Evolutionary conservation across 345 rosid genomes (phyloP), one percentile per base, ranked within the genome.

Genomic region (Salix purpurea): DNA sequence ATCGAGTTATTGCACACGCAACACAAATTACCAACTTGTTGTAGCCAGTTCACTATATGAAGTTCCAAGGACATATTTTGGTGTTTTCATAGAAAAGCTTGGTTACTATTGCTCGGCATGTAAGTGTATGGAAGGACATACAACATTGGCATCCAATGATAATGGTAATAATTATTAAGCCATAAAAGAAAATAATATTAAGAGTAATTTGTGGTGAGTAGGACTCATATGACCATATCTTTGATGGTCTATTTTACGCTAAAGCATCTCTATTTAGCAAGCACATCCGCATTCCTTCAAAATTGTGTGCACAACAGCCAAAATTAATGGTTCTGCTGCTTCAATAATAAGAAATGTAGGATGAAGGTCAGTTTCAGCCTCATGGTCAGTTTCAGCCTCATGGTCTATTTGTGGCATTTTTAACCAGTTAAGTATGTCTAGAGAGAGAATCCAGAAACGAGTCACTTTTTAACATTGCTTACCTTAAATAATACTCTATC

Each of bases 401-500:
- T 13, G 10, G 34, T 40, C 24, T 39, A 26, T 26, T 56, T 21
- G 42, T 6, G 14, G 36, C 66, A 65, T 14, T 73, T 78, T 78
- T 65, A 78, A n/a, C 48, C 32, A 19, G 28, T 23, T 46, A 19
- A 21, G 64, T 14, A 15, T 42, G 42, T 40, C 21, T 36, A 14
- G 42, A 36, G 56, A 18, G 56, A 52, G 42, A 48, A 42, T n/a
- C 58, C 39, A 70, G 10, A 21, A 24, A 48, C 9, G 1, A 68
- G 11, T 44, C 16, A 13, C 58, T 12, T 23, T 40, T 30, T 7
- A 18, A 65, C 8, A 79, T 56, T 23, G 26, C 85, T 78, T 78
- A 90, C 99, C 99, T 90, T 91, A 96, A 96, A 87, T 96, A 96
- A 75, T 96, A 93, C 78, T 96, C 97, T 73, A 96, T 87, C 77